Evolutionary conservation across 257 asterid genomes (phyloP).

Genomic region (Cordia subcordata): DNA sequence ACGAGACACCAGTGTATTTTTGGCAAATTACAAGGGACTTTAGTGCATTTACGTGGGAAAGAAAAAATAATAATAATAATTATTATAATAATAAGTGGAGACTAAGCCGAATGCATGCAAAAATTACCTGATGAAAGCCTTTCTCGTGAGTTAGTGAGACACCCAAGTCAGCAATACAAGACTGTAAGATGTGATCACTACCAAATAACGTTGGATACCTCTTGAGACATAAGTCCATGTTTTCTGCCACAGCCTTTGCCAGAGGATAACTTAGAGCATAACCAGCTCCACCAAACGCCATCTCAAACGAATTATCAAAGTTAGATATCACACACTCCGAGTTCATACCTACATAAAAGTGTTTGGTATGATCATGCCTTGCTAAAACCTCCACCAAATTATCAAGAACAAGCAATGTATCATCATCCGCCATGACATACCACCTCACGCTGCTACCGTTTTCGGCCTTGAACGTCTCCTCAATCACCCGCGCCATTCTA

Average conservation of each 20-base stretch:
- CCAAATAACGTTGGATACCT: conserved; percentile 33
- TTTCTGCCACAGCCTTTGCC: conserved; percentile 43
- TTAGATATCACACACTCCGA: conserved; percentile 39
- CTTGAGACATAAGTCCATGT: conserved; percentile 42
- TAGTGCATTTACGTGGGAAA: too few relatives aligned
- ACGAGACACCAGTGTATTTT: too few relatives aligned
- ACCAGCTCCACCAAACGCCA: conserved; percentile 54
- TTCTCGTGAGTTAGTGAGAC: conserved; percentile 37
- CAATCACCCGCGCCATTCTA: conserved; percentile 17
- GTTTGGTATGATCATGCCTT: conserved; percentile 40
- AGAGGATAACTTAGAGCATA: conserved; percentile 48
- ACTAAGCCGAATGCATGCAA: background rate
- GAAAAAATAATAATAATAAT: too few relatives aligned
- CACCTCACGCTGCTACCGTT: conserved; percentile 21
- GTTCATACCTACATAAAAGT: conserved; percentile 45
- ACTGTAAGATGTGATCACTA: conserved; percentile 39
- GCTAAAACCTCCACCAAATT: conserved; percentile 35
- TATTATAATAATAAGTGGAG: too few relatives aligned
- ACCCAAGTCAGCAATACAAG: conserved; percentile 50
- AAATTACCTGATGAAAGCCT: conserved; percentile 43
- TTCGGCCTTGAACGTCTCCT: conserved; percentile 18
- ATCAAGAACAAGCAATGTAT: conserved; percentile 36
- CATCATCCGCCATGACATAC: conserved; percentile 49
- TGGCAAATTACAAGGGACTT: too few relatives aligned
- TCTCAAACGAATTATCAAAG: conserved; percentile 33